These are phyloP conservation scores for Tricholoma sp. DNA, from an alignment of 768 basidiomycete genomes.

Conservation along the genomic window DNA sequence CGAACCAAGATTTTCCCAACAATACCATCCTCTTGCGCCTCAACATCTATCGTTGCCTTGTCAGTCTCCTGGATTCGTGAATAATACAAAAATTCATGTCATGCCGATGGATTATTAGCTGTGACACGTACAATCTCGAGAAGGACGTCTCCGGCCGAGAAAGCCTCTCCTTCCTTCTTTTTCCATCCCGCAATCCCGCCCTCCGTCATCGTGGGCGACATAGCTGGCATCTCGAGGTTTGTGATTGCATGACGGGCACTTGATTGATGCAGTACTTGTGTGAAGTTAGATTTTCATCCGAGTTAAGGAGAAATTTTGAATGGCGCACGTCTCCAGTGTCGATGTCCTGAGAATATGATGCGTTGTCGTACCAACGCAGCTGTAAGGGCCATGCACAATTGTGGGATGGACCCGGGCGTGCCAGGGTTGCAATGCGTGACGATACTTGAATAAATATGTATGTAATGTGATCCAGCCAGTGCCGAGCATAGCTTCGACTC, in stretches of 20 bases:
- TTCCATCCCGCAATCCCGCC: constrained; percentile 92
- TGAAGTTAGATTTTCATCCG: constrained; percentile 1
- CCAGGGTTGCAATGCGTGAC: too few species aligned
- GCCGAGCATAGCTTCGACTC: too few species aligned
- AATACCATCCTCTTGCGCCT: constrained; percentile 95
- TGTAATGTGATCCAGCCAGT: too few species aligned
- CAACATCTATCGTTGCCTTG: constrained; percentile 97
- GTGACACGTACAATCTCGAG: constrained; percentile 73
- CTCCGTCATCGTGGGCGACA: constrained; percentile 97
- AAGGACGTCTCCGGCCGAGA: constrained; percentile 76
- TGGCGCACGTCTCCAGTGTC: constrained; percentile 12
- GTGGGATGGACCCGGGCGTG: too few species aligned
- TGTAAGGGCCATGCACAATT: constrained; percentile 15
- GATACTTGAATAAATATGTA: too few species aligned
- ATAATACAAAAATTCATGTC: neutral
- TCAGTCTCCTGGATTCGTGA: constrained; percentile 68
- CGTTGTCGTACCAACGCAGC: neutral
- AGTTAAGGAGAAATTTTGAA: neutral
- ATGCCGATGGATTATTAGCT: neutral
- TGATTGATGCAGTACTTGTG: constrained; percentile 51
- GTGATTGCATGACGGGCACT: constrained; percentile 55
- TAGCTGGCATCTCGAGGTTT: constrained; percentile 87
- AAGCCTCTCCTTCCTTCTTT: constrained; percentile 77
- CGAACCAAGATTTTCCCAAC: constrained; percentile 89
- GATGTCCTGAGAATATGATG: neutral